A percentile compares a stretch with the other conserved stretches of the same genome.
Conservation (phyloP, 768 basidiomycete species). For the Trichaptum fuscoviolaceum region DNA sequence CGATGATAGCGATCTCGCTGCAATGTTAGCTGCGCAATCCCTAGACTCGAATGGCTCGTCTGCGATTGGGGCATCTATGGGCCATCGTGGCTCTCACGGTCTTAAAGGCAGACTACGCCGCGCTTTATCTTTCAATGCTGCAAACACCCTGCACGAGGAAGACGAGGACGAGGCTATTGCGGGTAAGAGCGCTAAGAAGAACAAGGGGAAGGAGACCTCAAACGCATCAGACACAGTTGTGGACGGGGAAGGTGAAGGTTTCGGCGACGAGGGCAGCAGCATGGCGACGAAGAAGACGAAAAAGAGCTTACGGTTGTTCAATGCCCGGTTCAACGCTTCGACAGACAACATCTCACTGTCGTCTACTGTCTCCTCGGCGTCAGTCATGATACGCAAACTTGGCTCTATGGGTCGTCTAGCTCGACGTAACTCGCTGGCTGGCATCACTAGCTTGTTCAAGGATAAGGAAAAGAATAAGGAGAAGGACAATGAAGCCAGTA, state of each 20-base stretch:
- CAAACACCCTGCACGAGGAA: constrained; percentile 52
- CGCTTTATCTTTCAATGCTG: constrained; percentile 62
- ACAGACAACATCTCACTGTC: constrained; percentile 95
- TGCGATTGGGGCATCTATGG: constrained; percentile 20
- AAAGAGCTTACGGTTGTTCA: constrained; percentile 76
- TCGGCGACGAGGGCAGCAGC: constrained; percentile 21
- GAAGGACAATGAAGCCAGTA: constrained; percentile 45
- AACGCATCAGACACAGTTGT: constrained; percentile 5
- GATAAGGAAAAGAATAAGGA: constrained; percentile 61
- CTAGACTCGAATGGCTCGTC: constrained; percentile 26
- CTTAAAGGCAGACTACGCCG: constrained; percentile 75
- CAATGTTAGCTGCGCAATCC: constrained; percentile 33
- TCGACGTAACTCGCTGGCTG: constrained; percentile 80
- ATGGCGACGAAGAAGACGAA: constrained; percentile 64
- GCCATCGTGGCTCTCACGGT: constrained; percentile 50
- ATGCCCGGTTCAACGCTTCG: constrained; percentile 78
- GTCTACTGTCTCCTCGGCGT: constrained; percentile 91
- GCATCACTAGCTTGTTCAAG: constrained; percentile 92
- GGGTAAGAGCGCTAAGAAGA: constrained; percentile 25
- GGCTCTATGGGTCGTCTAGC: constrained; percentile 88
- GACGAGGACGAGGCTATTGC: constrained; percentile 38
- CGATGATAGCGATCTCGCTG: constrained; percentile 66
- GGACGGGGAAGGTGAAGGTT: constrained; percentile 19
- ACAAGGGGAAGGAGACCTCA: background rate
- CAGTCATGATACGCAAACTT: constrained; percentile 94